These are phyloP conservation scores for Blumeria hordei DNA, from an alignment of 2,329 filamentous ascomycete genomes.

Conservation along the genomic window DNA sequence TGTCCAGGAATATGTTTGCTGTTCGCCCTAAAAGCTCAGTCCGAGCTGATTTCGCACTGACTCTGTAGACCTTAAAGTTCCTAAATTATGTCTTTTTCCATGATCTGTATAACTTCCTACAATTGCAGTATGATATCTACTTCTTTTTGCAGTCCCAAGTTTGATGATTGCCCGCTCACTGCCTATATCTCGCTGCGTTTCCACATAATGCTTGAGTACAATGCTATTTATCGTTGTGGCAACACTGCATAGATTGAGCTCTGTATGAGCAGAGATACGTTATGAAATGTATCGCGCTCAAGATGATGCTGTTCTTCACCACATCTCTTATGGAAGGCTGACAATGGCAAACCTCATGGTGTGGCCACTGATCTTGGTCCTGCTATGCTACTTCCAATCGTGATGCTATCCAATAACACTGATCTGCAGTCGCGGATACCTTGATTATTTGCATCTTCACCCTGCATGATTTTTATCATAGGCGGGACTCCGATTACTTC, in stretches of 20 bases:
- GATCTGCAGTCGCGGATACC: too few relatives aligned
- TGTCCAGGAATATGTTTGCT: not conserved
- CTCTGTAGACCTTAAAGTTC: not conserved
- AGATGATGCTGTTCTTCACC: not conserved
- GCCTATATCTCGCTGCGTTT: not conserved
- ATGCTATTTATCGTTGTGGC: not conserved
- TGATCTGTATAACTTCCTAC: not conserved
- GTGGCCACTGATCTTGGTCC: not conserved
- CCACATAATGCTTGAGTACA: not conserved
- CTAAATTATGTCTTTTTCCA: not conserved
- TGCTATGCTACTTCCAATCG: not conserved
- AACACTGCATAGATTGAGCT: not conserved
- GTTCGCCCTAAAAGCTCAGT: not conserved
- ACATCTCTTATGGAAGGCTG: not conserved
- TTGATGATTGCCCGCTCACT: not conserved
- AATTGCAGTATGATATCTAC: not conserved
- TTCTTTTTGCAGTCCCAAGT: not conserved
- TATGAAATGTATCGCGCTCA: not conserved
- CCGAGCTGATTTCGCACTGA: not conserved
- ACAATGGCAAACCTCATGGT: not conserved
- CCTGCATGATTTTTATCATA: too few relatives aligned
- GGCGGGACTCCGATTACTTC: too few relatives aligned
- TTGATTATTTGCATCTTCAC: too few relatives aligned
- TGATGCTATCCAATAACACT: not conserved
- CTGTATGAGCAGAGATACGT: not conserved